These are phyloP conservation scores for Cladorrhinum samala DNA, from an alignment of 495 filamentous ascomycete genomes.

Conservation along the genomic window DNA sequence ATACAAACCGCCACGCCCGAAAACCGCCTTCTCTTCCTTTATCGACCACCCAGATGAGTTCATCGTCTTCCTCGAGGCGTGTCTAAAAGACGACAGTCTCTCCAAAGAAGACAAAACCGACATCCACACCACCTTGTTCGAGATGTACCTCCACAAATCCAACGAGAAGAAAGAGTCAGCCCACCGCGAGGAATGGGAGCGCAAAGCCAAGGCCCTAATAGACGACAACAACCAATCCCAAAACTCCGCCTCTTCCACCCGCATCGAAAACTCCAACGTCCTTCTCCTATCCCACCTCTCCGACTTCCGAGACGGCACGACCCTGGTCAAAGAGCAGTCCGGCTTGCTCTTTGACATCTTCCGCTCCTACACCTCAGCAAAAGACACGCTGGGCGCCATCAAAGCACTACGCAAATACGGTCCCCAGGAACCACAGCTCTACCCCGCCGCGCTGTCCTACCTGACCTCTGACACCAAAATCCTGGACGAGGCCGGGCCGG, in stretches of 20 bases:
- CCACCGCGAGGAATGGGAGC: constrained; percentile 77
- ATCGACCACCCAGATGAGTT: constrained; percentile 91
- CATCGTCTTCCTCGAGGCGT: constrained; percentile 83
- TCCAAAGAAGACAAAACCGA: constrained; percentile 68
- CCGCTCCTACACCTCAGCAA: constrained; percentile 88
- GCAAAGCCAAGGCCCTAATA: constrained; percentile 81
- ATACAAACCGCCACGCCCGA: constrained; percentile 70
- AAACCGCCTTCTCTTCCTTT: constrained; percentile 93
- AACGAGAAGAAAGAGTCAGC: constrained; percentile 58
- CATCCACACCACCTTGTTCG: constrained; percentile 91
- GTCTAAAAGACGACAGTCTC: constrained; percentile 59
- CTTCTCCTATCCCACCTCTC: constrained; percentile 88
- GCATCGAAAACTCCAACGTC: constrained; percentile 91
- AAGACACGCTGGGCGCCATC: constrained; percentile 86
- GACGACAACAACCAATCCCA: too few relatives aligned
- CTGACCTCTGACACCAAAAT: constrained; percentile 79
- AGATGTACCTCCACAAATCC: constrained; percentile 92
- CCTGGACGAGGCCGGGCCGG: constrained; percentile 78
- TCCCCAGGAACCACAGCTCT: constrained; percentile 83
- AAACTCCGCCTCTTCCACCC: constrained; percentile 27
- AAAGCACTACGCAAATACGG: constrained; percentile 87
- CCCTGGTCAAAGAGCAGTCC: constrained; percentile 87
- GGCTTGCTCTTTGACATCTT: constrained; percentile 93
- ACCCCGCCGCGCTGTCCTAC: constrained; percentile 87
- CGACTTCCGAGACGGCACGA: constrained; percentile 83